Base-by-base conservation (phyloP, 352 stramenopile genomes). In the Globisporangium camurandrum region DNA sequence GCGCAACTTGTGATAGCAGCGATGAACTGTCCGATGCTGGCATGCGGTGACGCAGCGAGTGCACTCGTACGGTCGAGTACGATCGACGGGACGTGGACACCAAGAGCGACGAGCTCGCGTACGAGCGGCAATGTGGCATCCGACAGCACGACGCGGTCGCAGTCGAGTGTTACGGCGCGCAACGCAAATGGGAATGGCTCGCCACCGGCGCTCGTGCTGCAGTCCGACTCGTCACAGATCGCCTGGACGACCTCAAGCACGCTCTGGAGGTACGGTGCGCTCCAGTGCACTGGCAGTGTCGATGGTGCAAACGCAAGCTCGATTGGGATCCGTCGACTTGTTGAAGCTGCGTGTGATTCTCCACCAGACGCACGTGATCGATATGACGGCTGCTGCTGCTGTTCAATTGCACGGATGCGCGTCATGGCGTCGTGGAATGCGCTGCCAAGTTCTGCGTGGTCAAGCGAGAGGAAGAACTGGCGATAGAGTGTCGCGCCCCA, bases 401-500 rank as follows among this genome's bases (percentile, higher is more conserved):
- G 46, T 14, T 16, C 16, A 23, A 50, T 44, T 1, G 6, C 31
- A 3, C 38, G 34, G 23, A 57, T 10, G 11, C 28, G 33, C 4
- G 7, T 16, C 46, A 59, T 44, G 22, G 53, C 46, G 10, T 49
- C 46, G 38, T 33, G 46, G 30, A 59, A 59, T 20, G 36, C 30
- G 31, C 45, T 26, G 19, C 46, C 49, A 26, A 54, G n/a, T 6
- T 28, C 39, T 26, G 48, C 40, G 12, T 49, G 16, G 6, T 54
- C 39, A 14, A 54, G 46, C 4, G 53, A 37, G 36, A 59, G 46
- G 53, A 59, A 59, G 31, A 59, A 59, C 33, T 59, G 45, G 46
- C 49, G 46, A 40, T 34, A 59, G 28, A 59, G 38, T 20, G 51
- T 57, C 8, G 42, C 51, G 7, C 45, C 45, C 45, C 53, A 59